Conservation (phyloP, 1,284 basidiomycete genomes). For the Leccinum pseudoinsigne region DNA sequence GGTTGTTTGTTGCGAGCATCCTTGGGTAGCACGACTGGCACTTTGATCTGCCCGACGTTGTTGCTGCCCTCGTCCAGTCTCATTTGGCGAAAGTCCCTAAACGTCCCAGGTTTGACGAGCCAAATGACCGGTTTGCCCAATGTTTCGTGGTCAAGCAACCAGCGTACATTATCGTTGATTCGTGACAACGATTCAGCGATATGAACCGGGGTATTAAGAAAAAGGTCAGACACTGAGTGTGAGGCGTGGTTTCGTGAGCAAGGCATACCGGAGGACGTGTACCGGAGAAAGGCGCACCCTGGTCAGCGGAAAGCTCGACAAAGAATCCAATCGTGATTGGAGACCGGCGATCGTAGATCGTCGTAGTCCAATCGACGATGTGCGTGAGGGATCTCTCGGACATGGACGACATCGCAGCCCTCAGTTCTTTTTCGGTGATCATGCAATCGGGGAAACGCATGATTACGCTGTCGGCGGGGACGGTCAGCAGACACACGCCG, state of each 20-base stretch:
- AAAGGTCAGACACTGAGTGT: conserved; percentile 1
- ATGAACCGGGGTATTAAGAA: background rate
- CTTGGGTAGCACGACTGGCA: background rate
- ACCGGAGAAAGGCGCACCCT: conserved; percentile 5
- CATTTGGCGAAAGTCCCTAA: conserved; percentile 21
- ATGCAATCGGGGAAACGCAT: conserved; percentile 17
- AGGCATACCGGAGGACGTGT: background rate
- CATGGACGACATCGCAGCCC: conserved; percentile 7
- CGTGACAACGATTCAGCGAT: conserved; percentile 9
- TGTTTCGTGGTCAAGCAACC: background rate
- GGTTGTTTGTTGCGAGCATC: background rate
- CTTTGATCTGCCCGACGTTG: conserved; percentile 4
- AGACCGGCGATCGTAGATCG: conserved; percentile 11
- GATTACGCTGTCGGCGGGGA: conserved; percentile 1
- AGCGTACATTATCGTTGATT: conserved; percentile 6
- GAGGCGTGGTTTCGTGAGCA: background rate
- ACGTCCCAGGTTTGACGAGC: conserved; percentile 20
- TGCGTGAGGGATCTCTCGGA: background rate
- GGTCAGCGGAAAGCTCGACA: conserved; percentile 15
- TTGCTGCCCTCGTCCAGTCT: conserved; percentile 19
- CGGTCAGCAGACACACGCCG: background rate
- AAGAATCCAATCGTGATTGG: conserved; percentile 24
- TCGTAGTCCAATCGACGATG: conserved; percentile 23
- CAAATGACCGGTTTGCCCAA: conserved; percentile 17
- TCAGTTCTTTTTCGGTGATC: conserved; percentile 17